Evolutionary conservation across 352 stramenopile genomes (phyloP), one percentile per base, ranked within the genome.

Genomic region (Halophytophthora polymorphica): DNA sequence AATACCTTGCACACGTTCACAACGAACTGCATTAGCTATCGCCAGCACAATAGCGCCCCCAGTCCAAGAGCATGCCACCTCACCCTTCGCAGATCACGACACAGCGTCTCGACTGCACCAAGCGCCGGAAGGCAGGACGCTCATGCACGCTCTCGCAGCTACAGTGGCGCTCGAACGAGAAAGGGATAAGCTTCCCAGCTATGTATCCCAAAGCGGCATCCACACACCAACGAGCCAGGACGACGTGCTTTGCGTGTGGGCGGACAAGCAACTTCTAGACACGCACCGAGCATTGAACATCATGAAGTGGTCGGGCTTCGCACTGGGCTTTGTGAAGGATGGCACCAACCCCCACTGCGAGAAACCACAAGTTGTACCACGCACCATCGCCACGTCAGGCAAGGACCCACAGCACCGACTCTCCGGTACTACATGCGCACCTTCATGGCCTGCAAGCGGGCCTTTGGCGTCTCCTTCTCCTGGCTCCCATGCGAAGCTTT

Each of bases 211-310:
- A 18, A 2, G 10, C 42, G 7, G 17, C n/a, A 8, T 25, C 12
- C 19, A n/a, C 12, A 45, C 39, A 8, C 36, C 13, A 22, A 36
- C 11, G 2, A 64, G 12, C 13, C 4, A 31, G 4, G 25, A 31
- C 25, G 8, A 8, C 25, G 25, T 31, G 25, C 25, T 8, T 31
- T 8, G 25, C 25, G 8, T 31, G 25, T 31, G 25, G 4, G 33
- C 13, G 11, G 15, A 38, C 11, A 38, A 38, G 33, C 11, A 17
- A 19, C 18, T 22, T 43, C 34, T 11, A 33, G 17, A 10, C 14
- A 50, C 25, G 3, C 63, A 91, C 83, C 83, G 78, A 5, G 81
- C 83, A 45, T 94, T 94, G 58, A 94, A 94, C 75, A 91, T 91
- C 37, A 89, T 58, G 29, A 92, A 94, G 58, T 94, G 81, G 45